Conservation (phyloP, 805 yeast species). For the Wilhelminamyces savonicus region DNA sequence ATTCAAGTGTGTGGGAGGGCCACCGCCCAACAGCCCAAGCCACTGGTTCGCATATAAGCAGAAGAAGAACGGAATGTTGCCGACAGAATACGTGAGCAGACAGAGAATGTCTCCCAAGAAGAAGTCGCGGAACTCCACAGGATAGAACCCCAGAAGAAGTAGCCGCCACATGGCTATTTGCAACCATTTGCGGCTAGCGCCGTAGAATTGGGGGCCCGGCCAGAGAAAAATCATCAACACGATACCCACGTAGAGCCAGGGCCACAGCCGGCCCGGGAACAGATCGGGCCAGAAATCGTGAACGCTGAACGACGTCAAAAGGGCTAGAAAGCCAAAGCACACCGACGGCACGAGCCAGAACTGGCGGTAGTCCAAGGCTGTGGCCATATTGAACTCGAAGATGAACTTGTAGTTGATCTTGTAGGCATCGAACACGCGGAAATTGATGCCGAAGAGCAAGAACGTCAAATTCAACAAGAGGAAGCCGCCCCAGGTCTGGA, state of each 20-base stretch:
- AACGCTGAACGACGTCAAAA: conserved; percentile 75
- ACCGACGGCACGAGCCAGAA: conserved; percentile 60
- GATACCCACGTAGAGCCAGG: conserved; percentile 67
- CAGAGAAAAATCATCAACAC: conserved; percentile 42
- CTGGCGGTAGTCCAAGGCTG: conserved; percentile 60
- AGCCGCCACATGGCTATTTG: conserved; percentile 66
- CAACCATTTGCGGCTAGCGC: conserved; percentile 74
- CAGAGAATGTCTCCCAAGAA: conserved; percentile 88
- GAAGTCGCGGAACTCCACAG: conserved; percentile 94
- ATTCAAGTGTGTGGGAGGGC: conserved; percentile 12
- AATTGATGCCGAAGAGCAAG: conserved; percentile 59
- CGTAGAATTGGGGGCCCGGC: conserved; percentile 55
- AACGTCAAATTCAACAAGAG: conserved; percentile 57
- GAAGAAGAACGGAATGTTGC: conserved; percentile 78
- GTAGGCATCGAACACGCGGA: conserved; percentile 64
- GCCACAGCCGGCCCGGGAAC: conserved; percentile 68
- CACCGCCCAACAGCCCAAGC: conserved; percentile 44
- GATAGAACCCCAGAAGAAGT: conserved; percentile 76
- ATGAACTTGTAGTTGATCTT: conserved; percentile 88
- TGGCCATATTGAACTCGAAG: conserved; percentile 75
- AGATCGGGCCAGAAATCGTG: conserved; percentile 54
- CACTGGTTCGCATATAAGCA: conserved; percentile 76
- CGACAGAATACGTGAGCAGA: conserved; percentile 80
- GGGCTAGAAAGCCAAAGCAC: conserved; percentile 46
- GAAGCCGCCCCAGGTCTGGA: conserved; percentile 94